Evolutionary conservation across 768 basidiomycete genomes (phyloP), one percentile per base, ranked within the genome.

Genomic region (Trametopsis cervina): DNA sequence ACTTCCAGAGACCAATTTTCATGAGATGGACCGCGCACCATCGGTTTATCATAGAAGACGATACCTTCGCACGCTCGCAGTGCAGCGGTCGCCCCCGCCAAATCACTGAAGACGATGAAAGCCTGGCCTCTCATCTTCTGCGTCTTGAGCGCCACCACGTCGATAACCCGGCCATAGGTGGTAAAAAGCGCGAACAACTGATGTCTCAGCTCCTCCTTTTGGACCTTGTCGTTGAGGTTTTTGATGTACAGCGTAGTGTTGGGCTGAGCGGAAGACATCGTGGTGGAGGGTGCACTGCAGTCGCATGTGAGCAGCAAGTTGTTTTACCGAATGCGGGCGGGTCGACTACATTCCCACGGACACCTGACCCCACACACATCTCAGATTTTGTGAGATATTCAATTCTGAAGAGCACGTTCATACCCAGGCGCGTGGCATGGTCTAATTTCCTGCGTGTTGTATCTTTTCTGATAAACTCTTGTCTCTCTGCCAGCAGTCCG

Each of bases 101-200:
- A 81, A 69, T 98, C 95, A 43, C 80, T 77, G 69, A 96, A 98
- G 58, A 95, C 92, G 60, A 97, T 83, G 68, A 96, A 98, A 1
- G 95, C 95, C 67, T 96, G 93, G 18, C 93, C 94, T 54, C 85
- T 79, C 83, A 89, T 90, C 66, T 83, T 87, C 50, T 78, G 69
- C 62, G 74, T 79, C 66, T 95, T 93, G 21, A 85, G 81, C 20
- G 94, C 93, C 49, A 97, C 78, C 50, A 98, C 81, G 64, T 97
- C 95, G 71, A 98, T 80, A 49, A 98, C 73, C 63, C 83, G 87
- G 63, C 95, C 95, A 68, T 96, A 89, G 38, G 93, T 88, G 6
- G 86, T 85, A 72, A 98, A 98, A 42, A 97, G 78, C 22, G 85
- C 83, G 61, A 82, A 90, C 1, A 98, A 74, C 69, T 91, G 87